These are phyloP conservation scores for Zasmidium cellare DNA, from an alignment of 2,329 filamentous ascomycete species.

Conservation along the genomic window DNA sequence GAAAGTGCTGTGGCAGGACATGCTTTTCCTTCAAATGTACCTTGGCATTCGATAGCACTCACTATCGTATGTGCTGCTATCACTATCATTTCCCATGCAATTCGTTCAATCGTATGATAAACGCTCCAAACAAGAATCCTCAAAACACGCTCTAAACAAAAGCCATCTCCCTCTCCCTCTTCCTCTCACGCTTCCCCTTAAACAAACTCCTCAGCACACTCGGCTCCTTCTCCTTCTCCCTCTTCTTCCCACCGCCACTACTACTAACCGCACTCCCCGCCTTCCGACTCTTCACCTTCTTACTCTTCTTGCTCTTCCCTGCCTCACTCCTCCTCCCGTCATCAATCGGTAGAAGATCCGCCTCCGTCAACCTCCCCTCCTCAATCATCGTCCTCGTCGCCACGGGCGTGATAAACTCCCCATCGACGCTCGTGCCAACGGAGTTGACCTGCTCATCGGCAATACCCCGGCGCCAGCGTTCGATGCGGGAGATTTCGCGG, in stretches of 20 bases:
- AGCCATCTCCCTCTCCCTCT: slow-evolving; percentile 11
- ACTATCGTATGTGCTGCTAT: too few relatives aligned
- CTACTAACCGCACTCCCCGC: slow-evolving; percentile 22
- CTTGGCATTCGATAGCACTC: too few relatives aligned
- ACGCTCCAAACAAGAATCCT: too few relatives aligned
- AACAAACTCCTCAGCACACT: slow-evolving; percentile 46
- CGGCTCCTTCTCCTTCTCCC: slow-evolving; percentile 51
- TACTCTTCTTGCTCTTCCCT: slow-evolving; percentile 37
- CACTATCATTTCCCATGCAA: too few relatives aligned
- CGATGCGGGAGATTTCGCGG: slow-evolving; percentile 58
- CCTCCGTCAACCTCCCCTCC: slow-evolving; percentile 48
- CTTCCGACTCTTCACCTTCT: slow-evolving; percentile 37
- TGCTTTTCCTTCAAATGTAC: too few relatives aligned
- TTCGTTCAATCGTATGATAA: too few relatives aligned
- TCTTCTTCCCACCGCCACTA: slow-evolving; percentile 29
- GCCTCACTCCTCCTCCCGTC: slow-evolving; percentile 30
- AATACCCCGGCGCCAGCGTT: slow-evolving; percentile 64
- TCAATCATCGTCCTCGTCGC: slow-evolving; percentile 49
- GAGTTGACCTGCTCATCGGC: slow-evolving; percentile 57
- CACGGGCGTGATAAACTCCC: slow-evolving; percentile 64
- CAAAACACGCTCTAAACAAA: slow-evolving; percentile 1
- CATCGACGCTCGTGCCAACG: slow-evolving; percentile 62
- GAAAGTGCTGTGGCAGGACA: too few relatives aligned
- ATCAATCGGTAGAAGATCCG: slow-evolving; percentile 41
- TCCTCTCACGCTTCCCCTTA: slow-evolving; percentile 20